These are phyloP conservation scores for Kurtzmaniella quercitrusa DNA, from an alignment of 1,139 yeast genomes.

Conservation along the genomic window DNA sequence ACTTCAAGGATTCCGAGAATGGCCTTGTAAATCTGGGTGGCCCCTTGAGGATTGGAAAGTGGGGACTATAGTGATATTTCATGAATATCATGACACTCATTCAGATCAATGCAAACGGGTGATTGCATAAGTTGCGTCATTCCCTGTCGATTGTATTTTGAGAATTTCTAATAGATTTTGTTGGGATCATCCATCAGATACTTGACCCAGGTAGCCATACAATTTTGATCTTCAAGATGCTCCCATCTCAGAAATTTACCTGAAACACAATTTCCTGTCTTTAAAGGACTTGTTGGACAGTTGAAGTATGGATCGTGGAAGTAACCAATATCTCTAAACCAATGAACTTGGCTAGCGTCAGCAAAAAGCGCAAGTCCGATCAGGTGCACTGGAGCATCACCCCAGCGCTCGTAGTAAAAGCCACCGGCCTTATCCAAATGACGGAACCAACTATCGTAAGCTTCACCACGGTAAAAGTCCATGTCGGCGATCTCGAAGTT, in stretches of 20 bases:
- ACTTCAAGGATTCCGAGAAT: too few species aligned
- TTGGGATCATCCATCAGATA: constrained; percentile 41
- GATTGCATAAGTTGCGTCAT: too few species aligned
- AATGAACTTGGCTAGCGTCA: constrained; percentile 61
- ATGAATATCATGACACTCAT: too few species aligned
- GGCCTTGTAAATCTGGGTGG: too few species aligned
- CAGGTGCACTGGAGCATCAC: constrained; percentile 87
- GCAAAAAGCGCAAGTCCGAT: constrained; percentile 73
- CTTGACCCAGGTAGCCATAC: constrained; percentile 71
- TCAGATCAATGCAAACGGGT: too few species aligned
- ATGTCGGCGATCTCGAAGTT: constrained; percentile 80
- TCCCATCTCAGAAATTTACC: constrained; percentile 35
- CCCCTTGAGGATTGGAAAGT: too few species aligned
- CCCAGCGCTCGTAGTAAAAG: constrained; percentile 87
- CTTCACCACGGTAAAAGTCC: constrained; percentile 69
- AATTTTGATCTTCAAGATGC: constrained; percentile 58
- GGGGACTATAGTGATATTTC: too few species aligned
- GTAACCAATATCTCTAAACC: constrained; percentile 88
- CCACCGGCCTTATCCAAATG: constrained; percentile 68
- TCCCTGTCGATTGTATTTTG: too few species aligned
- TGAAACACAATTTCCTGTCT: constrained; percentile 21
- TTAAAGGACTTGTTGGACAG: constrained; percentile 52
- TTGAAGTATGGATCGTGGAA: constrained; percentile 69
- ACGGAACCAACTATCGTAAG: constrained; percentile 63
- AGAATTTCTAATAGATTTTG: neutral